Percentiles rank a stretch among this genome's conserved stretches.
phyloP scores from a whole-genome alignment of 192 early-diverging fungal genomes.

The Umbelopsis ramanniana region DNA sequence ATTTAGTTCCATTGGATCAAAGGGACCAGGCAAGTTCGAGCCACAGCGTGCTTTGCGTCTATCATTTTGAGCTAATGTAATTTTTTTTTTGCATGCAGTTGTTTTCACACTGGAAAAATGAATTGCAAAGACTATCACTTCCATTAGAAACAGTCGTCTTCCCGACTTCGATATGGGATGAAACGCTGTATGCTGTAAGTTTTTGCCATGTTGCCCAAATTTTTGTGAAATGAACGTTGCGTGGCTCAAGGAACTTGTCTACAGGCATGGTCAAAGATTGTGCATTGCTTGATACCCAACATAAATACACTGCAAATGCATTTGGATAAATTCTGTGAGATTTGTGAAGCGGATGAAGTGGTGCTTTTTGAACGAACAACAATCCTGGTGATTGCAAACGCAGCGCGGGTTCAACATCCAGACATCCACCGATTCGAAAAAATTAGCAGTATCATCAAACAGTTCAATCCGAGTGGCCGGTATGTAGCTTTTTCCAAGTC shows the following conservation, averaged over 20 bases:
- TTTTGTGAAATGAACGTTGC: no score
- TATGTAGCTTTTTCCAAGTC: slow-evolving; percentile 27
- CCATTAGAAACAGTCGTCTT: slow-evolving; percentile 75
- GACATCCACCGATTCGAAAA: slow-evolving; percentile 90
- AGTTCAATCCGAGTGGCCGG: slow-evolving; percentile 86
- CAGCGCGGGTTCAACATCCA: slow-evolving; percentile 57
- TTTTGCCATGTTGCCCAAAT: background rate
- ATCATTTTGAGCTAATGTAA: no score
- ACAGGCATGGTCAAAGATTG: slow-evolving; percentile 96
- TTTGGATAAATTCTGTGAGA: slow-evolving; percentile 75
- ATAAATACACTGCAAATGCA: slow-evolving; percentile 79
- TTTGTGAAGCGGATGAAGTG: slow-evolving; percentile 94
- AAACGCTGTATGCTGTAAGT: slow-evolving; percentile 80
- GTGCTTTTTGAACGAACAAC: slow-evolving; percentile 95
- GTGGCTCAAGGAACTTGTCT: background rate
- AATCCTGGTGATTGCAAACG: slow-evolving; percentile 92
- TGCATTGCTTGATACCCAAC: slow-evolving; percentile 94
- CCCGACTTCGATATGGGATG: slow-evolving; percentile 89
- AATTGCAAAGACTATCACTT: slow-evolving; percentile 67
- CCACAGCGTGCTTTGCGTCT: no score
- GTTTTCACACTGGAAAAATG: slow-evolving; percentile 33
- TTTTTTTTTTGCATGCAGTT: background rate
- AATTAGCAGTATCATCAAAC: slow-evolving; percentile 90
- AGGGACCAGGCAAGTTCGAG: slow-evolving; percentile 59
- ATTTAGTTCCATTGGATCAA: slow-evolving; percentile 82